A percentile compares a stretch with the other conserved stretches of the same genome.
These are phyloP conservation scores for Brasilioporus rufonigricans DNA, from an alignment of 768 basidiomycete genomes.

Conservation along the genomic window DNA sequence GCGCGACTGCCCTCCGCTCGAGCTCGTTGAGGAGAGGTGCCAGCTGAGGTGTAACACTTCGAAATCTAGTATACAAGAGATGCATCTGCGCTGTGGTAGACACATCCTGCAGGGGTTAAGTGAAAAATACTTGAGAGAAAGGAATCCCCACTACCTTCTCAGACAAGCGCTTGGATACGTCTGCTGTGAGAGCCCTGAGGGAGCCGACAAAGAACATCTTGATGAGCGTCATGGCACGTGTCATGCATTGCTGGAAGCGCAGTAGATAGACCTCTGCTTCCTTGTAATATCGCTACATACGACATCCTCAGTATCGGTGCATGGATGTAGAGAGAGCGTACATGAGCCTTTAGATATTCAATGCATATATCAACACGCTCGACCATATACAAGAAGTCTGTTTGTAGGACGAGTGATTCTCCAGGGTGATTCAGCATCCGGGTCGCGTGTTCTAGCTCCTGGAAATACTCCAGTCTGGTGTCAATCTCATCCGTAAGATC, in stretches of 20 bases:
- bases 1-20: conserved; percentile 68
- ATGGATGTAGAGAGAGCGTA: conserved; percentile 36
- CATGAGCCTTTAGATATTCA: conserved; percentile 83
- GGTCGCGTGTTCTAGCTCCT: conserved; percentile 90
- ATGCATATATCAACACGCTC: conserved; percentile 94
- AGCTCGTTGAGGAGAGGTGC: conserved; percentile 81
- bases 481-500: conserved; percentile 82
- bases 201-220: conserved; percentile 95
- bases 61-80: conserved; percentile 88
- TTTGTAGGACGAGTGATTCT: conserved; percentile 84
- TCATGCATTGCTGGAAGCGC: conserved; percentile 97
- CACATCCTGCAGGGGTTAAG: conserved; percentile 51
- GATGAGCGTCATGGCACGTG: conserved; percentile 95
- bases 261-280: conserved; percentile 95
- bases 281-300: conserved; percentile 74
- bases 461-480: conserved; percentile 84
- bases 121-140: neutral
- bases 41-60: conserved; percentile 65
- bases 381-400: conserved; percentile 94
- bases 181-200: conserved; percentile 71
- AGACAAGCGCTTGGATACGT: conserved; percentile 69
- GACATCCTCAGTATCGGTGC: neutral
- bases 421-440: conserved; percentile 94
- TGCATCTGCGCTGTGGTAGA: conserved; percentile 79
- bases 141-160: conserved; percentile 55